Percentiles rank a stretch among this genome's conserved stretches.
phyloP scores from a whole-genome alignment of 441 rosid species.

The Pelargonium fulgidum region DNA sequence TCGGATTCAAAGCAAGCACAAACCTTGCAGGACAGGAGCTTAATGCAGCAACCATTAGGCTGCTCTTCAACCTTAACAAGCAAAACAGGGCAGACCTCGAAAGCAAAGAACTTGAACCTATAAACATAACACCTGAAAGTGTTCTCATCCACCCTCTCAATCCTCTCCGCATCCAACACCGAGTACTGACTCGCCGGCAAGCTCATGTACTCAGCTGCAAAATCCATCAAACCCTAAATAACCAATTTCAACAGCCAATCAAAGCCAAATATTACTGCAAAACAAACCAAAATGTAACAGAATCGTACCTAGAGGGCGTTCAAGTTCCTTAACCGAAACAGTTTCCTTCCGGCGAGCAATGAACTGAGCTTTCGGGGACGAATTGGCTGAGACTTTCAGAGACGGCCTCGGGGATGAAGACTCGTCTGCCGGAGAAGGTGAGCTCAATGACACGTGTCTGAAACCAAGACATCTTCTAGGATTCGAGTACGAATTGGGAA shows the following conservation, averaged over 20 bases:
- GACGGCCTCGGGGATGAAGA: slow-evolving; percentile 20
- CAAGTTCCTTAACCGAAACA: slow-evolving; percentile 56
- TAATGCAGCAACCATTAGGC: slow-evolving; percentile 79
- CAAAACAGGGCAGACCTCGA: slow-evolving; percentile 85
- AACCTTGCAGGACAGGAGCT: slow-evolving; percentile 86
- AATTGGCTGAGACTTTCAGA: slow-evolving; percentile 39
- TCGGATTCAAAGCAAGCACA: not conserved
- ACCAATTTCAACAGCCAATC: not conserved
- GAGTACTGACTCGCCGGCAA: slow-evolving; percentile 97
- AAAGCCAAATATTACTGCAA: not conserved
- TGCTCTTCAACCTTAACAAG: slow-evolving; percentile 84
- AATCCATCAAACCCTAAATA: not conserved
- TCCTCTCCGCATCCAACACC: slow-evolving; percentile 95
- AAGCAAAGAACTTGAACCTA: slow-evolving; percentile 70
- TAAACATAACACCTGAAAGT: slow-evolving; percentile 81
- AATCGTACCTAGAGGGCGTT: slow-evolving; percentile 74
- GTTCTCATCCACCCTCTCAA: slow-evolving; percentile 82
- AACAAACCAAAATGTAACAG: not conserved
- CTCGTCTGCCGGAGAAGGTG: slow-evolving; percentile 21
- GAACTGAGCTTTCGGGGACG: slow-evolving; percentile 60
- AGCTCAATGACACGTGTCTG: slow-evolving; percentile 14
- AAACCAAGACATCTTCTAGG: slow-evolving; percentile 21
- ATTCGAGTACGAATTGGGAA: slow-evolving; percentile 28
- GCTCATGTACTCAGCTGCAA: slow-evolving; percentile 83
- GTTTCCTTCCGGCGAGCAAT: slow-evolving; percentile 71